These are phyloP conservation scores for Centrapalus pauciflorus DNA, from an alignment of 129 eudicot genomes.

Conservation along the genomic window DNA sequence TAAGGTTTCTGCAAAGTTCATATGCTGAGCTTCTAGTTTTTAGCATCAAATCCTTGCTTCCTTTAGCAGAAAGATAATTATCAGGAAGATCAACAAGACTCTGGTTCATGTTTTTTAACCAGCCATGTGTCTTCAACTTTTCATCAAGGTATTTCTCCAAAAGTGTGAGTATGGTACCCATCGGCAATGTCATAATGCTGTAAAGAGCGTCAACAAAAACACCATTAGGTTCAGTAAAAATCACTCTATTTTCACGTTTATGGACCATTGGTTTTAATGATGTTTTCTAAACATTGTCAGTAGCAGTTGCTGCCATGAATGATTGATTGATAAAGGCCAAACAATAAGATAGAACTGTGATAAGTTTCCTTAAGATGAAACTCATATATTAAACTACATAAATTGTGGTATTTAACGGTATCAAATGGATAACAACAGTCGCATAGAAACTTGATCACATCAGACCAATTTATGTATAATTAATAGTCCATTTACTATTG, in stretches of 20 bases:
- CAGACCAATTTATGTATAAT: too few relatives aligned
- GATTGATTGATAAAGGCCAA: neutral
- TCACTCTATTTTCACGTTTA: conserved; percentile 3
- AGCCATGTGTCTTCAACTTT: neutral
- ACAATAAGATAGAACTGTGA: neutral
- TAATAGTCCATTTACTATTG: too few relatives aligned
- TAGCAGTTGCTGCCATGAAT: neutral
- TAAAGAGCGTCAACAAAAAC: conserved; percentile 29
- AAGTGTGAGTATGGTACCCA: conserved; percentile 30
- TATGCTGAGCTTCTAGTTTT: conserved; percentile 18
- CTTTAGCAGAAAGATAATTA: neutral
- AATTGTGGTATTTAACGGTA: too few relatives aligned
- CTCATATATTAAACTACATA: too few relatives aligned
- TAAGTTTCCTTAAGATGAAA: too few relatives aligned
- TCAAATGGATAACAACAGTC: too few relatives aligned
- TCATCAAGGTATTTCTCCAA: conserved; percentile 7
- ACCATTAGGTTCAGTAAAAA: conserved; percentile 25
- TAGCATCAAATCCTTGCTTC: conserved; percentile 20
- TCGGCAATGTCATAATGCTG: conserved; percentile 40
- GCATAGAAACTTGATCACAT: too few relatives aligned
- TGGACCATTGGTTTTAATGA: conserved; percentile 12
- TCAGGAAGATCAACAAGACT: conserved; percentile 11
- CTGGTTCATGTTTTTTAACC: conserved; percentile 23
- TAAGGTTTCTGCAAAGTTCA: conserved; percentile 2
- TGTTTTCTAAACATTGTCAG: neutral